Evolutionary conservation across 1,139 yeast species (phyloP).

Genomic region (Suhomyces choctaworum): DNA sequence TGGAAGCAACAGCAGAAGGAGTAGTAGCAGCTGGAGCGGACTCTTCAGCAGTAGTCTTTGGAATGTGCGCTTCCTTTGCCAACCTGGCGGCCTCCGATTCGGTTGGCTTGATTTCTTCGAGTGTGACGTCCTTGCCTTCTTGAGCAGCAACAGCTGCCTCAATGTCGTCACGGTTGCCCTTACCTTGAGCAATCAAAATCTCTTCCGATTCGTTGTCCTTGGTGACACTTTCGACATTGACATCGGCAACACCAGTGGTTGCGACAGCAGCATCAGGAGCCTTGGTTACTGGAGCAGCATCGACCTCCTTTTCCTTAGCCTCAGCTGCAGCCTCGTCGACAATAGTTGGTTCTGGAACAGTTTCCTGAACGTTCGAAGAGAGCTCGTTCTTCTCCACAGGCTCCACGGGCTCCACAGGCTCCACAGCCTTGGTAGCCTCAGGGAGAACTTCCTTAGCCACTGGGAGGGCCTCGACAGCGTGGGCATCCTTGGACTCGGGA

Average conservation of each 20-base stretch:
- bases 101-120: slow-evolving; percentile 48
- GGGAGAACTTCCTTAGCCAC: slow-evolving; percentile 5
- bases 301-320: slow-evolving; percentile 2
- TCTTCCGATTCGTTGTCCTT: slow-evolving; percentile 21
- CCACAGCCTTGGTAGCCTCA: background rate
- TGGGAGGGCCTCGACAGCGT: background rate
- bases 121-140: slow-evolving; percentile 40
- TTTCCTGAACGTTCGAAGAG: too few relatives aligned
- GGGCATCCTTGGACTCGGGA: slow-evolving; percentile 1
- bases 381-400: slow-evolving; percentile 6
- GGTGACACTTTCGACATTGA: slow-evolving; percentile 12
- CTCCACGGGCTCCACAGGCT: background rate
- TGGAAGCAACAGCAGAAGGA: slow-evolving; percentile 2
- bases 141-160: slow-evolving; percentile 40
- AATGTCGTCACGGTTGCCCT: slow-evolving; percentile 34
- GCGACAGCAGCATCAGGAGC: slow-evolving; percentile 12
- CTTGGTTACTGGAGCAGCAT: slow-evolving; percentile 21
- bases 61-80: slow-evolving; percentile 31
- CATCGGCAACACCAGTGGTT: slow-evolving; percentile 13
- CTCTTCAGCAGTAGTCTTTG: slow-evolving; percentile 11
- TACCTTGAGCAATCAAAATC: slow-evolving; percentile 44
- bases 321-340: slow-evolving; percentile 7
- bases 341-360: slow-evolving; percentile 10
- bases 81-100: slow-evolving; percentile 38
- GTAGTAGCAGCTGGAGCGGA: slow-evolving; percentile 7